Conservation (phyloP, 2,329 filamentous ascomycete species). For the Trichoderma sp. region DNA sequence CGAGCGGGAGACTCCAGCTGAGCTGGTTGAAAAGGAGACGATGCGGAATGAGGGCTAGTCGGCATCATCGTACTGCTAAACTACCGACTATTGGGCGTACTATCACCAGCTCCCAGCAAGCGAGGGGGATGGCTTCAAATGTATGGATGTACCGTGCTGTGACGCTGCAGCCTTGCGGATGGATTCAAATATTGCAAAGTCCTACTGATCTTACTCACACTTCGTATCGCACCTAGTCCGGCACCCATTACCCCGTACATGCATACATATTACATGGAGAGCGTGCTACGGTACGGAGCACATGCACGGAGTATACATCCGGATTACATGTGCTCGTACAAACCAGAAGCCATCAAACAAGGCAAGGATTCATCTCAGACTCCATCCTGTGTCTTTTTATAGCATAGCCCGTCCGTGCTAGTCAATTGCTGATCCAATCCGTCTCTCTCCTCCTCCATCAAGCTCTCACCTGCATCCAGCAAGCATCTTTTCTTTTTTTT, state of each 20-base stretch:
- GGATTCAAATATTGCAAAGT: background rate
- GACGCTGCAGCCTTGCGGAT: background rate
- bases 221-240: background rate
- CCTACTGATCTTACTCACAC: background rate
- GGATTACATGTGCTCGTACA: too few relatives aligned
- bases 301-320: too few relatives aligned
- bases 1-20: background rate
- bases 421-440: background rate
- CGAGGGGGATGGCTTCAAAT: background rate
- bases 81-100: too few relatives aligned
- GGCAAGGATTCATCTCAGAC: background rate
- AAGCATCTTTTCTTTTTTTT: background rate
- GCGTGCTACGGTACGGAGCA: background rate
- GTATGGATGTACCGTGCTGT: background rate
- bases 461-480: background rate
- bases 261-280: too few relatives aligned
- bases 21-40: background rate
- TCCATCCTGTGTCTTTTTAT: background rate
- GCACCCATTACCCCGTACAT: too few relatives aligned
- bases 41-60: background rate
- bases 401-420: slow-evolving; percentile 4
- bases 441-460: background rate
- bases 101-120: background rate
- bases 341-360: background rate
- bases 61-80: background rate